A percentile compares a stretch with the other conserved stretches of the same genome.
Conservation (phyloP, 106 monocot species). For the Narthecium ossifragum region DNA sequence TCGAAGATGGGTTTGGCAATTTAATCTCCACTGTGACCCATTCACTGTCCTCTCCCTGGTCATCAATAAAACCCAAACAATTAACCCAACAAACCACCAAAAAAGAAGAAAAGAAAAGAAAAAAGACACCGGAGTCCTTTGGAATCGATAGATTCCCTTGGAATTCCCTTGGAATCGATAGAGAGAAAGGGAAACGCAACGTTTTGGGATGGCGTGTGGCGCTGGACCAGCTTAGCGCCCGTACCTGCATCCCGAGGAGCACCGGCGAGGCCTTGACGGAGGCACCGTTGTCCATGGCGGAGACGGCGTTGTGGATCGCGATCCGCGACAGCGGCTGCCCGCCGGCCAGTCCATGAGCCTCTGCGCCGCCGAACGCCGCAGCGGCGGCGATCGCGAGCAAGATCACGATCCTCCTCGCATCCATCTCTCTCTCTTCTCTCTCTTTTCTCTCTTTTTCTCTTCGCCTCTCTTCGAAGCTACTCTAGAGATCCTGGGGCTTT, state of each 20-base stretch:
- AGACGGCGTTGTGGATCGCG: slow-evolving; percentile 34
- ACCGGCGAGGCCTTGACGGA: slow-evolving; percentile 50
- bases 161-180: neutral
- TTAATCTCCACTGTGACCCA: slow-evolving; percentile 52
- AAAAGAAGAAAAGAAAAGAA: neutral
- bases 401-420: too few species aligned
- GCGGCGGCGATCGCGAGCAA: slow-evolving; percentile 3
- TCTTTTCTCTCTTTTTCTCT: too few species aligned
- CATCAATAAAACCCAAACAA: too few species aligned
- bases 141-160: neutral
- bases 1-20: slow-evolving; percentile 23
- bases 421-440: too few species aligned
- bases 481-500: too few species aligned
- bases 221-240: neutral
- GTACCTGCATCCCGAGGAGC: slow-evolving; percentile 58
- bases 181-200: neutral
- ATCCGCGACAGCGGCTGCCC: slow-evolving; percentile 76
- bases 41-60: slow-evolving; percentile 59
- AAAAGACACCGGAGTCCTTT: neutral
- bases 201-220: neutral
- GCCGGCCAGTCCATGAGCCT: too few species aligned
- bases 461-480: too few species aligned
- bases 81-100: neutral
- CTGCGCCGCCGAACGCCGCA: slow-evolving; percentile 1
- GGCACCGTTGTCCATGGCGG: slow-evolving; percentile 46